A percentile compares a stretch with the other conserved stretches of the same genome.
phyloP scores from a whole-genome alignment of 352 stramenopile species.

The Globisporangium splendens region DNA sequence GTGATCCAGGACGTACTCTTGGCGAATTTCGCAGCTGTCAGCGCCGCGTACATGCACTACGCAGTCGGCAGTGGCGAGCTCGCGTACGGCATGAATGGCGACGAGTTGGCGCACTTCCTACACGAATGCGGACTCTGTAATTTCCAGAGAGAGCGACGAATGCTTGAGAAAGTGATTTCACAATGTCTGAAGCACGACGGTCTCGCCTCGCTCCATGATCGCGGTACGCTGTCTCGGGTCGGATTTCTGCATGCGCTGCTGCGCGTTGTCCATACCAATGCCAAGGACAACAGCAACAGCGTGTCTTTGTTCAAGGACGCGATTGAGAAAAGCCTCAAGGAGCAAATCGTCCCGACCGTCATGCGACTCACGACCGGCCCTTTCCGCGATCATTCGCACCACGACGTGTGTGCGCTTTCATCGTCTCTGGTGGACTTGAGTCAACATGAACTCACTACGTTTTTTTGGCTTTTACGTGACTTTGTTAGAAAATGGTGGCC shows the following conservation, averaged over 20 bases:
- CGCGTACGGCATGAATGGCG: constrained; percentile 59
- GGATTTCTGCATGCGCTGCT: constrained; percentile 70
- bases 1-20: constrained; percentile 57
- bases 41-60: constrained; percentile 76
- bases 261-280: constrained; percentile 25
- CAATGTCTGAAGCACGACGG: constrained; percentile 33
- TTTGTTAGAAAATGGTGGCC: constrained; percentile 53
- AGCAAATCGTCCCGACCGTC: constrained; percentile 46
- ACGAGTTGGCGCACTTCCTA: constrained; percentile 70
- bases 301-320: constrained; percentile 11
- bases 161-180: constrained; percentile 36
- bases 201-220: constrained; percentile 50
- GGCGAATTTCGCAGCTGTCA: constrained; percentile 45
- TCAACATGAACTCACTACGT: not conserved
- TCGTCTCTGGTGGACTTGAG: not conserved
- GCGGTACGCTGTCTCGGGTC: constrained; percentile 53
- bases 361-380: constrained; percentile 56
- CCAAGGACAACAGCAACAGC: constrained; percentile 16
- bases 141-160: constrained; percentile 25
- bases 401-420: constrained; percentile 43
- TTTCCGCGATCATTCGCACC: constrained; percentile 72
- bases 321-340: constrained; percentile 45
- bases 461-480: not conserved
- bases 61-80: constrained; percentile 58
- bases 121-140: constrained; percentile 62